Conservation (phyloP, 768 basidiomycete genomes). For the Harrya chromipes region DNA sequence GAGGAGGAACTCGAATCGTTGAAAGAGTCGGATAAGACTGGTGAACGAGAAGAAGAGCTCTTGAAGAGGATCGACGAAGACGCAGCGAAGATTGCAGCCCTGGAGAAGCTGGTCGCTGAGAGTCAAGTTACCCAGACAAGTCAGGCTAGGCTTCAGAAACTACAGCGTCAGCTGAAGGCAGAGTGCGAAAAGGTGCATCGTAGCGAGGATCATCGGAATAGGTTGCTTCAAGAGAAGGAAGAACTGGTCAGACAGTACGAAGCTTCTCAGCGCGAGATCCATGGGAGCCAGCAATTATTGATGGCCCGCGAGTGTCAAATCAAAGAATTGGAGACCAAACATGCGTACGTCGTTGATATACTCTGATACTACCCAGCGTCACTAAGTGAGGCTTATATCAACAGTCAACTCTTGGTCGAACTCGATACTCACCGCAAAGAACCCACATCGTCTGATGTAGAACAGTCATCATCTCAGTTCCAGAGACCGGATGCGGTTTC, state of each 20-base stretch:
- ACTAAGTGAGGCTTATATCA: neutral
- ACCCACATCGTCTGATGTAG: neutral
- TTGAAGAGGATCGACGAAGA: conserved; percentile 70
- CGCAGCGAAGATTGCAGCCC: conserved; percentile 57
- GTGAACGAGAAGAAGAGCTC: conserved; percentile 57
- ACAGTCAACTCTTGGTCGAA: conserved; percentile 21
- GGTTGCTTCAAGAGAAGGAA: conserved; percentile 55
- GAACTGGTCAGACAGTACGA: conserved; percentile 43
- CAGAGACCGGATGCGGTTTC: neutral
- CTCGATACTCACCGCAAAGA: conserved; percentile 7
- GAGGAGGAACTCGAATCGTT: conserved; percentile 56
- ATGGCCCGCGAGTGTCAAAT: conserved; percentile 24
- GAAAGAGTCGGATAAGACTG: conserved; percentile 37
- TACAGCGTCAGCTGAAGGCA: conserved; percentile 39
- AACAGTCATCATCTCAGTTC: neutral
- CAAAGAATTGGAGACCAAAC: conserved; percentile 18
- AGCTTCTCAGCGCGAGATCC: conserved; percentile 34
- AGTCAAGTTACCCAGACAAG: conserved; percentile 31
- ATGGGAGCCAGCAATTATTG: conserved; percentile 20
- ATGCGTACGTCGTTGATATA: conserved; percentile 24
- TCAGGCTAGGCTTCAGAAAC: conserved; percentile 38
- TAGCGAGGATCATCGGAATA: conserved; percentile 41
- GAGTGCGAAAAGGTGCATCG: conserved; percentile 41
- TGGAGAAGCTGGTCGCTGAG: conserved; percentile 49
- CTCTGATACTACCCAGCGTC: neutral